Evolutionary conservation across 1,284 basidiomycete species (phyloP), one percentile per base, ranked within the genome.

Genomic region (Ceratobasidium sp.): DNA sequence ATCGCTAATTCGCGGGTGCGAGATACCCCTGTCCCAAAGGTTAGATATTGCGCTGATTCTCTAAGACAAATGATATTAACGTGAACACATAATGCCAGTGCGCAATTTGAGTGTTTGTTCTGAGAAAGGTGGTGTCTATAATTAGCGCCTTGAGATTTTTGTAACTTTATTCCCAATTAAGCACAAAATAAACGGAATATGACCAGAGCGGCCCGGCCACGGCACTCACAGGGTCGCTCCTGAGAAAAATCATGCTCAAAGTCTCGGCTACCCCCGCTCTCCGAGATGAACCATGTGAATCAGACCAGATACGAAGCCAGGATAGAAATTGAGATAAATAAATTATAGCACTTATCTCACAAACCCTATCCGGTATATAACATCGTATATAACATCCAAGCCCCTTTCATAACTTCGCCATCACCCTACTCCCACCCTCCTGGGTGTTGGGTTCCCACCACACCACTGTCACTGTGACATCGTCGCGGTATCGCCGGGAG

Each of bases 381-480:
- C 53, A 42, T 18, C 73, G 20, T 23, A 18, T 40, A 60, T 3
- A 28, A 44, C 53, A 42, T 18, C 73, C n/a, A 58, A 67, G 33
- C 4, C 28, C 26, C 51, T n/a, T 10, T 79, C 84, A 89, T 79
- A 89, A 81, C 79, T 87, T 89, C 46, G 88, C 85, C 81, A 85
- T 86, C 67, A 83, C 80, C 79, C 83, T 81, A 46, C 81, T 33
- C 49, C 63, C 60, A 13, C 63, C 70, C 28, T 68, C 66, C 33
- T 60, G 66, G 58, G 39, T 55, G 51, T 76, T 77, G 28, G 69
- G 72, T 28, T 81, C 79, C 64, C 56, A 78, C 70, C 75, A 78
- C 9, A 97, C 90, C 75, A 95, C 95, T 68, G 94, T 95, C n/a
- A 96, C 94, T 1, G 95, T 97, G 49, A 95, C 90, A 85, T 98